These are phyloP conservation scores for Monilinia polystroma DNA, from an alignment of 2,329 filamentous ascomycete species.

Conservation along the genomic window DNA sequence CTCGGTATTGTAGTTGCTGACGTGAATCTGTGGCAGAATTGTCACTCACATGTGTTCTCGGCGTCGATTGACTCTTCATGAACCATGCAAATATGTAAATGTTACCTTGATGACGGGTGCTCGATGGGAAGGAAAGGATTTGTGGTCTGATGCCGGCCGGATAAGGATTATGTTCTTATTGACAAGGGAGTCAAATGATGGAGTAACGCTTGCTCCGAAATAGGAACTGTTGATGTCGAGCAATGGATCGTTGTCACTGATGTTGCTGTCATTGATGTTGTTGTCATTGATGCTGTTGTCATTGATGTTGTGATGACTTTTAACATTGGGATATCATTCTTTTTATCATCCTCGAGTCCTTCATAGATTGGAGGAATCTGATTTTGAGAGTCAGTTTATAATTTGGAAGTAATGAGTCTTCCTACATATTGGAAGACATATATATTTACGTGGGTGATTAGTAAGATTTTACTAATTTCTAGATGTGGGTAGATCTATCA, in stretches of 20 bases:
- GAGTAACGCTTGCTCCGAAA: conserved; percentile 8
- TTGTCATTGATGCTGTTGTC: no score
- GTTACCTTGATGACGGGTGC: not conserved
- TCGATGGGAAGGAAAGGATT: not conserved
- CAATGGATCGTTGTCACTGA: not conserved
- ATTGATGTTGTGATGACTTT: not conserved
- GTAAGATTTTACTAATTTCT: not conserved
- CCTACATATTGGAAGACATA: not conserved
- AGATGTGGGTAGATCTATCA: not conserved
- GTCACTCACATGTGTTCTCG: conserved; percentile 17
- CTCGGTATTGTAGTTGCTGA: conserved; percentile 8
- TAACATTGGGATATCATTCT: not conserved
- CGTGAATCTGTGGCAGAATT: not conserved
- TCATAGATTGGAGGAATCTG: no score
- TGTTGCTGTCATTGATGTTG: not conserved
- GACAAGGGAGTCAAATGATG: no score
- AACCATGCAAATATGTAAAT: not conserved
- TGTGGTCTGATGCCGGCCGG: not conserved
- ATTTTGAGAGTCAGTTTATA: no score
- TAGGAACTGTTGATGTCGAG: conserved; percentile 9
- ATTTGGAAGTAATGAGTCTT: no score
- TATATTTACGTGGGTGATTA: not conserved
- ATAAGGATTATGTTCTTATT: no score
- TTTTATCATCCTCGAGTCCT: not conserved
- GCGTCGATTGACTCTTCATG: not conserved